Evolutionary conservation across 2,329 filamentous ascomycete species (phyloP), one percentile per base, ranked within the genome.

Genomic region (Chaetomium globosum): DNA sequence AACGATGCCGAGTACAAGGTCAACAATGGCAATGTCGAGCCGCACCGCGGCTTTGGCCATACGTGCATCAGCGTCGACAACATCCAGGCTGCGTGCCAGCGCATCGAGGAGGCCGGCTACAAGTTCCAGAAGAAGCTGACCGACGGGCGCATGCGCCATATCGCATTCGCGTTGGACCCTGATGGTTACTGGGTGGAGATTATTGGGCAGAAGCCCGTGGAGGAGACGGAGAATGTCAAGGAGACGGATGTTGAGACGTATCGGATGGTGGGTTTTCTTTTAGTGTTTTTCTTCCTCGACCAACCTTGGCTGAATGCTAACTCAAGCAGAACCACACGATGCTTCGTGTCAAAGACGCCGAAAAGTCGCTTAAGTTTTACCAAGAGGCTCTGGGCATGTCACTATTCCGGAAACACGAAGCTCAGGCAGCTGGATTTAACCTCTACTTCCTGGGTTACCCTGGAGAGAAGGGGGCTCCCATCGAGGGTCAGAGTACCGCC

Each of bases 91-190:
- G 93, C 94, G 2, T 98, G 95, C 81, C 82, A 93, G 81, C 86
- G 93, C 64, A 85, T 99, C 67, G 92, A 96, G 77, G 90, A 94
- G 75, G 93, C 90, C 7, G 93, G 93, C 0, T 97, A 97, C 80
- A 85, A 85, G 68, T 99, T 98, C 80, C 92, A 98, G 83, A 98
- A 98, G 87, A 96, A 92, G 80, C 82, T 98, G 64, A 87, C 87
- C 0, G 94, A 98, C 70, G 95, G 95, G 2, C 85, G 89, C 64
- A 96, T 96, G 91, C 85, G 84, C 73, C 80, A 91, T 74, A 96
- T 98, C 73, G 95, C 94, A 0, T 98, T 98, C 75, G 93, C 84
- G 1, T 85, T 97, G 62, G 93, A 96, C 72, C 93, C 93, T 0
- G 92, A 97, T 77, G 89, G 87, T 43, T 94, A 94, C 77, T 93